Conservation (phyloP, 2,329 filamentous ascomycete genomes). For the Aschersonia sp. region DNA sequence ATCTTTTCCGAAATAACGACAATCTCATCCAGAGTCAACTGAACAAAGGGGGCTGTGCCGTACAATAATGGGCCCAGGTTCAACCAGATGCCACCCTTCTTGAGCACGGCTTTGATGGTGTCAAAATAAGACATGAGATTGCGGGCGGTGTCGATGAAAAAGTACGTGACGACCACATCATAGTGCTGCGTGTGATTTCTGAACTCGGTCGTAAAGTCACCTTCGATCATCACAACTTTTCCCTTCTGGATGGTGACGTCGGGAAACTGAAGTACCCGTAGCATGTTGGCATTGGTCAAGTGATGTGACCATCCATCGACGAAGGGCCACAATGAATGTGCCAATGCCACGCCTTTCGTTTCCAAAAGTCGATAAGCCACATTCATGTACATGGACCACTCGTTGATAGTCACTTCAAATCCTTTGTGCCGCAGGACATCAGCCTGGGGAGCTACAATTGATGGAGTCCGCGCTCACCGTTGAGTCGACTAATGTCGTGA, state of each 20-base stretch:
- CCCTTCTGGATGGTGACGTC: conserved; percentile 19
- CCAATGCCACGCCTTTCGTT: conserved; percentile 7
- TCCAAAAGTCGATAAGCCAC: conserved; percentile 35
- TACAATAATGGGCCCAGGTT: conserved; percentile 43
- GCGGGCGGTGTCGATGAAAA: conserved; percentile 46
- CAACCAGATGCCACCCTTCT: conserved; percentile 35
- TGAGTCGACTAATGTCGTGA: conserved; percentile 31
- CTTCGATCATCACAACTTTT: conserved; percentile 33
- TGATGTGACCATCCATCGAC: conserved; percentile 44
- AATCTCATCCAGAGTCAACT: conserved; percentile 40
- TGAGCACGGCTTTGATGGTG: conserved; percentile 32
- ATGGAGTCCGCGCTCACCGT: conserved; percentile 11
- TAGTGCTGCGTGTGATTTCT: conserved; percentile 14
- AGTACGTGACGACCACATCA: conserved; percentile 39
- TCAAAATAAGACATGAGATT: conserved; percentile 41
- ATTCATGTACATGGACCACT: conserved; percentile 46
- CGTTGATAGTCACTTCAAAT: conserved; percentile 39
- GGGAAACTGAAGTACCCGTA: conserved; percentile 30
- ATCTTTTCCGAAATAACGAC: conserved; percentile 29
- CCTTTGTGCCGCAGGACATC: conserved; percentile 10
- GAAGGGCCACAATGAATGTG: conserved; percentile 31
- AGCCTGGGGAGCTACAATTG: not conserved
- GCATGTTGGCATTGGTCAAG: conserved; percentile 28
- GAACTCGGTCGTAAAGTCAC: conserved; percentile 37
- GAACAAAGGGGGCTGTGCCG: conserved; percentile 37